phyloP scores from a whole-genome alignment of 2,329 filamentous ascomycete species.

The Xylariaceae sp. region DNA sequence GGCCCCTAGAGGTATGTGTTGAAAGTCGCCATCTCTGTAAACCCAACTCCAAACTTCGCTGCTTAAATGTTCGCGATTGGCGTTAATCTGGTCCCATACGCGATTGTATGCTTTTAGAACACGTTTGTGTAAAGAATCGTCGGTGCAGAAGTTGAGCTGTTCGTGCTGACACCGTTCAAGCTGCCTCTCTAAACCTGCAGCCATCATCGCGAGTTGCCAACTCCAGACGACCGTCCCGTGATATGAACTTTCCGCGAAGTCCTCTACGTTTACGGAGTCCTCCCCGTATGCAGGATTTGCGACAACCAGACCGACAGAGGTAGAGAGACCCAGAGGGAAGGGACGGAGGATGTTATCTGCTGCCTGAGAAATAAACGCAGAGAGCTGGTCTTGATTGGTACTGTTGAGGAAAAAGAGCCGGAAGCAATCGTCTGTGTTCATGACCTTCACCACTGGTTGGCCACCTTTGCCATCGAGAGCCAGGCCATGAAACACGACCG shows the following conservation, averaged over 20 bases:
- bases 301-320: constrained; percentile 58
- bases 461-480: constrained; percentile 56
- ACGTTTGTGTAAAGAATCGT: constrained; percentile 46
- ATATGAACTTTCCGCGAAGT: constrained; percentile 61
- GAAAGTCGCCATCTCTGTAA: constrained; percentile 51
- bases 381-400: constrained; percentile 59
- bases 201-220: constrained; percentile 69
- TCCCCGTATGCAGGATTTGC: constrained; percentile 63
- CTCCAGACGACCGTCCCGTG: constrained; percentile 68
- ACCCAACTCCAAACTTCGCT: constrained; percentile 67
- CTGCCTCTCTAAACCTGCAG: constrained; percentile 59
- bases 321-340: constrained; percentile 62
- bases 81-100: constrained; percentile 64
- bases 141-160: constrained; percentile 53
- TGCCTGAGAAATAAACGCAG: constrained; percentile 57
- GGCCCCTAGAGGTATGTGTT: constrained; percentile 53
- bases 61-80: constrained; percentile 54
- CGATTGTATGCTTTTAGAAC: constrained; percentile 57
- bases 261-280: constrained; percentile 48
- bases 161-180: constrained; percentile 52
- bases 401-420: constrained; percentile 64
- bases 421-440: constrained; percentile 68
- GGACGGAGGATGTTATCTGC: constrained; percentile 59
- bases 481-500: constrained; percentile 58
- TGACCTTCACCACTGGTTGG: constrained; percentile 54